phyloP scores from a whole-genome alignment of 2,329 filamentous ascomycete genomes.

The Exophiala sp. region DNA sequence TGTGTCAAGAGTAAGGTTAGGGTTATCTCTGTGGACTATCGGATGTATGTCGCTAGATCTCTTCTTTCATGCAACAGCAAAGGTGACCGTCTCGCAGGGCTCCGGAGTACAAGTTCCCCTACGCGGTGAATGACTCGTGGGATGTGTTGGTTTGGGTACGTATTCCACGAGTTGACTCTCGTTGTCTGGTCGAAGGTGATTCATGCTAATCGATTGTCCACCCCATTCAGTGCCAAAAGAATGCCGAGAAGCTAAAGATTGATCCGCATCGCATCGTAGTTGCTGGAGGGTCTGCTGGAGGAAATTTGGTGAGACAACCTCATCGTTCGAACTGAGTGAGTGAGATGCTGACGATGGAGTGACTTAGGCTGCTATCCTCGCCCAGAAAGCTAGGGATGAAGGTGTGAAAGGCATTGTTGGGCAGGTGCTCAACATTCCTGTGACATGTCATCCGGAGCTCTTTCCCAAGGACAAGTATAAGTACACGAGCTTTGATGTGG shows the following conservation, averaged over 20 bases:
- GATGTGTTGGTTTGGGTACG: constrained; percentile 15
- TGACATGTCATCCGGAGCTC: background rate
- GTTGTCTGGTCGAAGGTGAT: background rate
- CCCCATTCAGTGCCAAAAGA: background rate
- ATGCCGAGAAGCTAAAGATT: background rate
- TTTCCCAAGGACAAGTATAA: background rate
- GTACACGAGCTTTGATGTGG: background rate
- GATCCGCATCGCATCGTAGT: background rate
- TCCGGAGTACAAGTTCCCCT: constrained; percentile 28
- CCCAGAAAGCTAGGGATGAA: background rate
- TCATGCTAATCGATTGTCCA: background rate
- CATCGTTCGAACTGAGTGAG: background rate
- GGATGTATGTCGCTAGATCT: background rate
- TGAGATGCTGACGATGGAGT: background rate
- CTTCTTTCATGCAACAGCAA: no score
- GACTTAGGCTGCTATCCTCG: background rate
- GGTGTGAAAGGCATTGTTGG: background rate
- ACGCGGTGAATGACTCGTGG: constrained; percentile 27
- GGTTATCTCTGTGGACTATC: constrained; percentile 7
- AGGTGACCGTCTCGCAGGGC: constrained; percentile 9
- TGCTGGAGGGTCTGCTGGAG: background rate
- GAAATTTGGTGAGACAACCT: background rate
- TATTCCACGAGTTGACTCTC: background rate
- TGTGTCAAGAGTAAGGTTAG: background rate
- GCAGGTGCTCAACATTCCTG: background rate